Conservation (phyloP, 768 basidiomycete species). For the Pleurotus eryngii region DNA sequence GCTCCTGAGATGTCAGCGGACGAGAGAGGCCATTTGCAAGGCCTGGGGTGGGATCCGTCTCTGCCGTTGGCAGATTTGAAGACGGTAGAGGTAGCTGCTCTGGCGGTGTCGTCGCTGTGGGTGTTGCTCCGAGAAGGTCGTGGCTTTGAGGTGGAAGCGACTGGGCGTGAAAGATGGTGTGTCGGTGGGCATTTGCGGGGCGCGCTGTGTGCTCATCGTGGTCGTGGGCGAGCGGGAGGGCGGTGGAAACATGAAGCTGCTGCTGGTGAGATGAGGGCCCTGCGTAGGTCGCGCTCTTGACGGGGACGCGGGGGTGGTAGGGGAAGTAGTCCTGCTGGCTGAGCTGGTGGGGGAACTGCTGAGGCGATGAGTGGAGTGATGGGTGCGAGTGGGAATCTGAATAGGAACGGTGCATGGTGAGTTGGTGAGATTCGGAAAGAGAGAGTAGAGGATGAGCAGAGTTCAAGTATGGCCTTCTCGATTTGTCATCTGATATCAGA, state of each 20-base stretch:
- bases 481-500: slow-evolving; percentile 10
- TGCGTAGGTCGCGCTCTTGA: slow-evolving; percentile 8
- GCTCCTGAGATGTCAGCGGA: slow-evolving; percentile 61
- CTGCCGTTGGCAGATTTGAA: slow-evolving; percentile 7
- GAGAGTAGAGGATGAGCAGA: not conserved
- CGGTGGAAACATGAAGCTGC: slow-evolving; percentile 37
- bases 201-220: slow-evolving; percentile 47
- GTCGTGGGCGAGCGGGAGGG: slow-evolving; percentile 32
- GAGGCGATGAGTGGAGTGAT: slow-evolving; percentile 3
- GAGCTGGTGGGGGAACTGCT: slow-evolving; percentile 6
- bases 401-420: slow-evolving; percentile 6
- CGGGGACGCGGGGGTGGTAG: slow-evolving; percentile 1
- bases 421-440: not conserved
- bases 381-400: slow-evolving; percentile 4
- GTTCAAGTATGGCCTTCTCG: not conserved
- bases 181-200: slow-evolving; percentile 44
- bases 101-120: slow-evolving; percentile 11
- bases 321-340: not conserved
- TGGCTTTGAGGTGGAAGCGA: slow-evolving; percentile 12
- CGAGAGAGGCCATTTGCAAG: slow-evolving; percentile 39
- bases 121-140: slow-evolving; percentile 6
- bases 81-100: slow-evolving; percentile 5
- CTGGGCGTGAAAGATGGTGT: slow-evolving; percentile 37
- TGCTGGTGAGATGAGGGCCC: slow-evolving; percentile 21
- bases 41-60: slow-evolving; percentile 10